Conservation (phyloP, 108 stramenopile species). For the Fistulifera pelliculosa region DNA sequence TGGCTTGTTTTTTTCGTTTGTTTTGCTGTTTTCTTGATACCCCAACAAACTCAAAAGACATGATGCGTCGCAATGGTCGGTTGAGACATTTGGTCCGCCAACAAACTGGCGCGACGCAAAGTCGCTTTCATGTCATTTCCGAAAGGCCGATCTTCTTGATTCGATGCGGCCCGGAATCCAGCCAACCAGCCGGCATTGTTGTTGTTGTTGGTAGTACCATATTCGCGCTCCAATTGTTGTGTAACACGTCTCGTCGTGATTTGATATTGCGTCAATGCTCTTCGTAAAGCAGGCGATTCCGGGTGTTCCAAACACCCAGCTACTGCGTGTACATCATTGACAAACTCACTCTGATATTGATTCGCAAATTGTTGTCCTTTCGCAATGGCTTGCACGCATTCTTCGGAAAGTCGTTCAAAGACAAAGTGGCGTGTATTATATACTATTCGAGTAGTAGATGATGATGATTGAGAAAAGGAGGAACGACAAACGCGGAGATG, state of each 20-base stretch:
- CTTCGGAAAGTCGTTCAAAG: constrained; percentile 63
- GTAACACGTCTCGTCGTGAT: constrained; percentile 26
- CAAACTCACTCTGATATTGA: constrained; percentile 19
- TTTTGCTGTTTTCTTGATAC: constrained; percentile 22
- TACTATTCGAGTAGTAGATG: neutral
- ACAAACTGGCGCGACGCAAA: constrained; percentile 20
- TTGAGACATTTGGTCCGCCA: constrained; percentile 33
- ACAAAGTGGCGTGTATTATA: constrained; percentile 18
- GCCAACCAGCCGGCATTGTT: constrained; percentile 9
- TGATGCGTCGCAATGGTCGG: constrained; percentile 39
- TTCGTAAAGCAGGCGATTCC: constrained; percentile 21
- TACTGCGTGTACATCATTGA: constrained; percentile 25
- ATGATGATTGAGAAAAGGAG: neutral
- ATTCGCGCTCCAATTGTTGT: constrained; percentile 19
- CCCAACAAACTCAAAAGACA: constrained; percentile 50
- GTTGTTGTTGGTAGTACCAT: constrained; percentile 11
- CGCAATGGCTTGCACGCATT: constrained; percentile 43
- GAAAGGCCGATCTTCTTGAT: constrained; percentile 42
- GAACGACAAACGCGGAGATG: neutral
- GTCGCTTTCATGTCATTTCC: constrained; percentile 24
- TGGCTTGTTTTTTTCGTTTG: neutral
- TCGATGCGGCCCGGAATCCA: constrained; percentile 20
- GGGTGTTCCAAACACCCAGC: constrained; percentile 44
- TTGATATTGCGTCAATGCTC: constrained; percentile 37
- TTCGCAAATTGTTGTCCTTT: constrained; percentile 38